Base-by-base conservation (phyloP, 257 asterid genomes). In the Lantana camara region DNA sequence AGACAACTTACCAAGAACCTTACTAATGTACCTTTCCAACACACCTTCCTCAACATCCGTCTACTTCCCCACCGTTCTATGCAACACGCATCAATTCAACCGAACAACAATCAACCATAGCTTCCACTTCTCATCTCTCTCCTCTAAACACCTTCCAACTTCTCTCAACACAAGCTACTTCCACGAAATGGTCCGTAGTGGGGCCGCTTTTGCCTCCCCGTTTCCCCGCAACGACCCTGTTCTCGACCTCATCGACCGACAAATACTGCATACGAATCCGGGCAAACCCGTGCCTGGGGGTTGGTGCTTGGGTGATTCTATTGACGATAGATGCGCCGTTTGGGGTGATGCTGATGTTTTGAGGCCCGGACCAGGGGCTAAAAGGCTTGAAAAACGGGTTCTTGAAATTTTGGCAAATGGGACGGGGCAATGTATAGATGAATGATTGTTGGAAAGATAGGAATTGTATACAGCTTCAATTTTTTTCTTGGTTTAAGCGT, bases 321-420 rank as follows among this genome's bases (percentile, higher is more conserved):
- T 27, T 16, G 66, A 65, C 15, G 82, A 79, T 46, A 51, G 30
- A 15, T 94, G 97, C 74, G 17, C 66, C 24, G 59, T 77, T 23
- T 94, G 96, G 97, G 99, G 96, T 40, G 99, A 93, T 55, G 88
- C 95, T 5, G 81, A 83, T 24, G 87, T 90, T 54, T 74, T 93
- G 80, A 80, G 74, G 66, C 99, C 99, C 29, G 89, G 97, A 6
- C 67, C 57, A 5, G 92, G 96, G 23, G 80, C 90, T 15, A 81
- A 57, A 46, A 78, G 95, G 76, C 89, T 93, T 0, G 96, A 93
- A 69, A 78, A 63, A 60, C 66, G 60, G 7, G 64, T 90, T 24
- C 82, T 85, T 46, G 73, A 57, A 27, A 60, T 82, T 32, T 68
- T 93, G 56, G 75, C 87, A 4, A 62, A 57, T 34, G 81, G 16